phyloP scores from a whole-genome alignment of 371 early-diverging fungal species.

The Rhizopus arrhizus region DNA sequence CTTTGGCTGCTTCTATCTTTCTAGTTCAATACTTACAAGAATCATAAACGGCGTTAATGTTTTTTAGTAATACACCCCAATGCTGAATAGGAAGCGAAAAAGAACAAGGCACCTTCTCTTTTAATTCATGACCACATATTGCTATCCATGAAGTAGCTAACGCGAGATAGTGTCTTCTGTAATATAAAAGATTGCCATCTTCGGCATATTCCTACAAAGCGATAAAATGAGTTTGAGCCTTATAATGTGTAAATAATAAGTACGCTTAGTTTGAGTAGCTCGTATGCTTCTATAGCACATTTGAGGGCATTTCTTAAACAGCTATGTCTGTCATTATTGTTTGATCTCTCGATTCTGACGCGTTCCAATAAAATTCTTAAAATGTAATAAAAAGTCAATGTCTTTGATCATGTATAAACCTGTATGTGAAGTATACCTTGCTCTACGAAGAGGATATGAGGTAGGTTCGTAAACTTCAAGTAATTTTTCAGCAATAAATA shows the following conservation, averaged over 20 bases:
- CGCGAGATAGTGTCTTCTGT: slow-evolving; percentile 59
- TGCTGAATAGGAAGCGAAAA: slow-evolving; percentile 57
- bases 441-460: slow-evolving; percentile 44
- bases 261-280: slow-evolving; percentile 28
- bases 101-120: slow-evolving; percentile 31
- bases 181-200: slow-evolving; percentile 45
- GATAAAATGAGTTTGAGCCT: not conserved
- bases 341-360: slow-evolving; percentile 30
- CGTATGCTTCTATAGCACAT: slow-evolving; percentile 28
- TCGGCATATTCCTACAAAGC: slow-evolving; percentile 30
- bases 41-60: slow-evolving; percentile 27
- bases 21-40: slow-evolving; percentile 9
- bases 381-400: not conserved
- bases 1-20: not conserved
- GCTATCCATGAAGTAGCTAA: slow-evolving; percentile 63
- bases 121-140: slow-evolving; percentile 44
- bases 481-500: slow-evolving; percentile 26
- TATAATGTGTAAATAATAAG: not conserved
- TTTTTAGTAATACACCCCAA: slow-evolving; percentile 57
- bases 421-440: slow-evolving; percentile 24
- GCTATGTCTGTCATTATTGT: not conserved
- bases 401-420: not conserved
- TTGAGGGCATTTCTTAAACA: slow-evolving; percentile 21
- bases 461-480: slow-evolving; percentile 27
- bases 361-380: slow-evolving; percentile 24